Base-by-base conservation (phyloP, 257 asterid genomes). In the Solanum ossicruentum region DNA sequence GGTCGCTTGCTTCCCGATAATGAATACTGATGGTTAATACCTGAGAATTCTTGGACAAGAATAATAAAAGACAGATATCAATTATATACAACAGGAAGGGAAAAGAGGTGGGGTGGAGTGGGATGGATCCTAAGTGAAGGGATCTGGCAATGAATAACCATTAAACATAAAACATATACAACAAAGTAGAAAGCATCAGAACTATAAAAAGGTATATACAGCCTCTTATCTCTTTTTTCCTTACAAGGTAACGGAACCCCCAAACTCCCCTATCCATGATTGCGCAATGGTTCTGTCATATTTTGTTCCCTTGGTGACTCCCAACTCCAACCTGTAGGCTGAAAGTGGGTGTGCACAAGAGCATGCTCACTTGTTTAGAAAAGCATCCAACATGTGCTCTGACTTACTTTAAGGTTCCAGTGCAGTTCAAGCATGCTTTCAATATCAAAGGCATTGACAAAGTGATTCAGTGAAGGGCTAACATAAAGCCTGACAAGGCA, bases 1-100 rank as follows among this genome's bases (percentile, higher is more conserved):
- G 92, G 87, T 15, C 92, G 89, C 89, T 89, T 90, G 91, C 89
- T 88, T 86, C 92, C 92, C 85, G 85, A 85, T 57, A 57, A 28
- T 13, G 86, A 86, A 63, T 87, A 85, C 80, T 51, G 91, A 82
- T 73, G 86, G 65, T 83, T 89, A 70, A 85, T 81, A 70, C 84
- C 72, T 84, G 85, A 69, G 71, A 93, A 95, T 92, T 83, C 58
- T 84, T 10, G 17, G 58, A 63, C 26, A 41, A 65, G 66, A 47
- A 84, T 45, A 23, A 82, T 23, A 80, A 81, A 43, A 71, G 81
- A 83, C 32, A 61, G 55, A 51, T 43, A 61, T 87, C 67, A 88
- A 69, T 65, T 65, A 65, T 57, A 69, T 56, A 58, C 84, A 82
- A 60, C 60, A 43, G 8, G 73, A 77, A 73, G 39, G 28, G 81